phyloP scores from a whole-genome alignment of 495 filamentous ascomycete genomes.

The Neurospora sublineolata region DNA sequence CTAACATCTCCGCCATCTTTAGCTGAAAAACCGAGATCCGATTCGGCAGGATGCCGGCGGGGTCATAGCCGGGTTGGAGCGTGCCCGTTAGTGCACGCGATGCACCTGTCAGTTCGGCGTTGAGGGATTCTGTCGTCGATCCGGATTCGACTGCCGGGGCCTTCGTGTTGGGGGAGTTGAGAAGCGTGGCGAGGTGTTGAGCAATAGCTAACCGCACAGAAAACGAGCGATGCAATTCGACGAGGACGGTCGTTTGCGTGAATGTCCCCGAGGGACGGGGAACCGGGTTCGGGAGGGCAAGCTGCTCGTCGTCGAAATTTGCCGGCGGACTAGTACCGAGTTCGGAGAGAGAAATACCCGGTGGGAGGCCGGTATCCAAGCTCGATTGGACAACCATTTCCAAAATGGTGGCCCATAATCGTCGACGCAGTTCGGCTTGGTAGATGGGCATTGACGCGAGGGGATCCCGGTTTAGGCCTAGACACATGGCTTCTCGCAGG shows the following conservation, averaged over 20 bases:
- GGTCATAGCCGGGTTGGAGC: constrained; percentile 23
- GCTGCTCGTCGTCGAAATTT: constrained; percentile 40
- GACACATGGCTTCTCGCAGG: constrained; percentile 46
- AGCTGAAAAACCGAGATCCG: constrained; percentile 26
- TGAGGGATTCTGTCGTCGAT: background rate
- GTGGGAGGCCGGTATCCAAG: constrained; percentile 47
- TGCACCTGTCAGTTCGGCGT: constrained; percentile 21
- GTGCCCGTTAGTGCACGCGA: constrained; percentile 21
- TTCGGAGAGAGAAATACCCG: constrained; percentile 41
- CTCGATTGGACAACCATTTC: constrained; percentile 51
- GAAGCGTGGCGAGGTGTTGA: constrained; percentile 24
- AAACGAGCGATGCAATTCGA: constrained; percentile 26
- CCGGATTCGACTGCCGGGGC: constrained; percentile 23
- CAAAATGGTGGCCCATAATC: constrained; percentile 57
- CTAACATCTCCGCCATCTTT: constrained; percentile 26
- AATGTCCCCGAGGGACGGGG: constrained; percentile 17
- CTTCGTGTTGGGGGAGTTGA: constrained; percentile 21
- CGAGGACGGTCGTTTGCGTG: constrained; percentile 28
- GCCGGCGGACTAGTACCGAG: constrained; percentile 45
- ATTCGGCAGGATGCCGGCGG: constrained; percentile 20
- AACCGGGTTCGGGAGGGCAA: constrained; percentile 11
- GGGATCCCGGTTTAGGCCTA: constrained; percentile 53
- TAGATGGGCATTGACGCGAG: constrained; percentile 32
- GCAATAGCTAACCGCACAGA: constrained; percentile 24
- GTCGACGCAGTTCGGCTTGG: constrained; percentile 52